phyloP scores from a whole-genome alignment of 2,329 filamentous ascomycete species.

The Penicillium sp. region DNA sequence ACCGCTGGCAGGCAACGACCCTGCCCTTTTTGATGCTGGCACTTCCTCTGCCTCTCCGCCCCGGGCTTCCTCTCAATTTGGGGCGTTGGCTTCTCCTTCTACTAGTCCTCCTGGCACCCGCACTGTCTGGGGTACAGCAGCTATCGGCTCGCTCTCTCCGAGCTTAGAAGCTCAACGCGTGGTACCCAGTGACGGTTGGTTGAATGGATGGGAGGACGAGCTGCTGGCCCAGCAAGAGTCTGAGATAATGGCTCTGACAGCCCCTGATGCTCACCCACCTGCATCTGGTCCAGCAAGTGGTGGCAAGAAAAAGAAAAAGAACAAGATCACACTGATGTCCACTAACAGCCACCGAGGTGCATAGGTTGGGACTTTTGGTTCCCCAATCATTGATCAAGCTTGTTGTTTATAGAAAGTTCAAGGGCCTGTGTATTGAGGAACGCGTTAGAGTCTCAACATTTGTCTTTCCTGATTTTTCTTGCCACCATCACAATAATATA shows the following conservation, averaged over 20 bases:
- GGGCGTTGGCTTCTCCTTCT: conserved; percentile 70
- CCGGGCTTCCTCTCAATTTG: conserved; percentile 44
- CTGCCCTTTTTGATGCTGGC: conserved; percentile 29
- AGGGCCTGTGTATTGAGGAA: not conserved
- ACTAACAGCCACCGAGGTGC: conserved; percentile 62
- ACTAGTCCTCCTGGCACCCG: conserved; percentile 74
- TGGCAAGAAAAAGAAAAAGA: conserved; percentile 65
- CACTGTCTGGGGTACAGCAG: conserved; percentile 91
- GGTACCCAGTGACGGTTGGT: conserved; percentile 75
- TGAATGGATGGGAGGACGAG: conserved; percentile 79
- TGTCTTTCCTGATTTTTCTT: not conserved
- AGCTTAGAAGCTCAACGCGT: conserved; percentile 45
- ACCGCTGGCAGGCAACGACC: conserved; percentile 52
- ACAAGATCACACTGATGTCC: conserved; percentile 70
- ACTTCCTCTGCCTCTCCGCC: conserved; percentile 45
- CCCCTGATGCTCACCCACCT: conserved; percentile 28
- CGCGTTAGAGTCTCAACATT: not conserved
- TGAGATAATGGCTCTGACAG: conserved; percentile 52
- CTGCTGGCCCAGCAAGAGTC: conserved; percentile 63
- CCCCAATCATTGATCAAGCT: not conserved
- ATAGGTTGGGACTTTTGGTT: conserved; percentile 29
- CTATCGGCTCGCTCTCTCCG: conserved; percentile 61
- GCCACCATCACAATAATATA: not conserved
- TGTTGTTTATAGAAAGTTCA: not conserved
- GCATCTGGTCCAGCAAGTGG: conserved; percentile 18